Percentiles rank a stretch among this genome's conserved stretches.
Conservation (phyloP, 1,284 basidiomycete species). For the Boletus austroedulis region DNA sequence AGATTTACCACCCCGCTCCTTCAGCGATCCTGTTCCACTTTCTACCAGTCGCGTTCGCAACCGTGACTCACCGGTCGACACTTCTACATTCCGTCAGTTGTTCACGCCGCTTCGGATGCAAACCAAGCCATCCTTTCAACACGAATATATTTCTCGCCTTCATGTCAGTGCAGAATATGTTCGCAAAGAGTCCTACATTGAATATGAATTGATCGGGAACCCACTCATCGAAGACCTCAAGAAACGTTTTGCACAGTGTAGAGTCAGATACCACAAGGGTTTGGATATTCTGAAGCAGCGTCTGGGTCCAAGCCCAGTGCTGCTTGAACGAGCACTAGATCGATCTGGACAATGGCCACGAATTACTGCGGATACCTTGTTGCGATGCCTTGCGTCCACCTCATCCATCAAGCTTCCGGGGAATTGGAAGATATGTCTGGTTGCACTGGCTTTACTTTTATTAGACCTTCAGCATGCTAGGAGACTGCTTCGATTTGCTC, state of each 20-base stretch:
- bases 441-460: slow-evolving; percentile 26
- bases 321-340: background rate
- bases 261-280: no score
- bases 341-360: background rate
- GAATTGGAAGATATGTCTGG: slow-evolving; percentile 31
- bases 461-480: slow-evolving; percentile 11
- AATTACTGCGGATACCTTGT: background rate
- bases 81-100: background rate
- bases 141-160: background rate
- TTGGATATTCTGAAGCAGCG: background rate
- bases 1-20: no score
- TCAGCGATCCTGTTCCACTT: no score
- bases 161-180: background rate
- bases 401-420: background rate
- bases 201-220: background rate
- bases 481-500: background rate
- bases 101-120: background rate
- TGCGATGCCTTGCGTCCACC: background rate
- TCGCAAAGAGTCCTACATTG: background rate
- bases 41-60: no score
- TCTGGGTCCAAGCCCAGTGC: background rate
- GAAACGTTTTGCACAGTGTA: background rate
- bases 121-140: background rate
- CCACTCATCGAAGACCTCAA: background rate
- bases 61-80: background rate